Evolutionary conservation across 179 eudicot species (phyloP).

Genomic region (Vitellaria paradoxa): DNA sequence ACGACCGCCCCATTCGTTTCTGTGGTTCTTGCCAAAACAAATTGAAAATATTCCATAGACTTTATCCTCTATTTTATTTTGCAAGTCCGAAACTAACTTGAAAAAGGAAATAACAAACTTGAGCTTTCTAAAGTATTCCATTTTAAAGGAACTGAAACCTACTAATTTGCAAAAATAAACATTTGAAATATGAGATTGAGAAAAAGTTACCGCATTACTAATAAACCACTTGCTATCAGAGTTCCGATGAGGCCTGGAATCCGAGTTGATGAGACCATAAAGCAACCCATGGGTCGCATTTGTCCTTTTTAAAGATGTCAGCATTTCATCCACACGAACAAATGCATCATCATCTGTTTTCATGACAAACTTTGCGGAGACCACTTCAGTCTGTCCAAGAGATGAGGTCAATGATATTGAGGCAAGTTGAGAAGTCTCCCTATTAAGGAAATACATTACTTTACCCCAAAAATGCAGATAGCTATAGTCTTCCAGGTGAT

Average conservation of each 20-base stretch:
- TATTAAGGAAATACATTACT: slow-evolving; percentile 8
- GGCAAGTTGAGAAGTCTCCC: slow-evolving; percentile 9
- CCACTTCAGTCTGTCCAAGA: slow-evolving; percentile 67
- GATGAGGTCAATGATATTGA: slow-evolving; percentile 26
- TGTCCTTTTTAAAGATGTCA: slow-evolving; percentile 54
- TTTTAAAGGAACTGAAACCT: not conserved
- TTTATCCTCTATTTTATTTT: not conserved
- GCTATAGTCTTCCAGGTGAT: slow-evolving; percentile 94
- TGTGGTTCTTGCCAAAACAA: not conserved
- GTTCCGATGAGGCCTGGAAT: slow-evolving; percentile 71
- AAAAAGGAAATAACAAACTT: not conserved
- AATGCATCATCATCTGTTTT: slow-evolving; percentile 98
- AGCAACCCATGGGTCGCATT: slow-evolving; percentile 68
- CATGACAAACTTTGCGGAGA: slow-evolving; percentile 81
- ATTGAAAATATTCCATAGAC: not conserved
- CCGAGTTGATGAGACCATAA: slow-evolving; percentile 87
- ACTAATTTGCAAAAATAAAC: not conserved
- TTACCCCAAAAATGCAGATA: slow-evolving; percentile 94
- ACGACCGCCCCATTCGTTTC: not conserved
- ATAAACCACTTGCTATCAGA: slow-evolving; percentile 96
- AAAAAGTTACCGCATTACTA: slow-evolving; percentile 56
- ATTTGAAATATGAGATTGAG: not conserved
- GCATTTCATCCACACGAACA: slow-evolving; percentile 89
- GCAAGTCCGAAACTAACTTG: not conserved
- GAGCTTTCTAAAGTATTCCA: not conserved